Evolutionary conservation across 2,329 filamentous ascomycete genomes (phyloP), one percentile per base, ranked within the genome.

Genomic region (Penicillium sp.): DNA sequence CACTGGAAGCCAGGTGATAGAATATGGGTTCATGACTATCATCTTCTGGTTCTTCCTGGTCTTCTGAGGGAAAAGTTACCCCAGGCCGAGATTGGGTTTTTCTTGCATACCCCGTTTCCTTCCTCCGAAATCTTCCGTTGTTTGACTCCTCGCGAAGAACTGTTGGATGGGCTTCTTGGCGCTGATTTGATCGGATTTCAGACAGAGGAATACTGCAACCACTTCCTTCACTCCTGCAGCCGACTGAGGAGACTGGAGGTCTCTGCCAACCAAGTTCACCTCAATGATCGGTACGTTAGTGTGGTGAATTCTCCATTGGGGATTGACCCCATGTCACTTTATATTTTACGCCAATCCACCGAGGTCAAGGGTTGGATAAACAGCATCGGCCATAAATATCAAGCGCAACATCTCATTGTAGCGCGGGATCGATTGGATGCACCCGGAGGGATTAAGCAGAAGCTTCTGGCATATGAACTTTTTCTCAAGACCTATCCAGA

Each of bases 21-120:
- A 49, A 89, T 97, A 69, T 97, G 93, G 93, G 81, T 97, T 41
- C 91, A 97, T 72, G 93, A 97, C 74, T 97, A 97, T 72, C 93
- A 97, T 73, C 83, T 97, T 41, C 83, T 97, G 4, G 81, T 96
- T 10, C 89, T 97, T 3, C 93, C 93, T 4, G 82, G 80, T 40
- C 91, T 97, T 88, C 81, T 97, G 47, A 89, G 93, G 35, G 86
- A 93, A 76, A 91, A 89, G 79, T 43, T 78, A 2, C 91, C 93
- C 0, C 89, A 96, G 59, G 92, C 92, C 21, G 90, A 95, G 77
- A 97, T 97, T 67, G 93, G 93, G 10, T 93, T 97, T 80, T 97
- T 96, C 78, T 80, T 97, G 27, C 93, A 97, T 73, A 90, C 92
- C 15, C 91, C 93, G 0, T 97, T 97, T 73, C 93, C 93, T 2